Conservation (phyloP, 306 rosid genomes). For the Carpinus viminea region DNA sequence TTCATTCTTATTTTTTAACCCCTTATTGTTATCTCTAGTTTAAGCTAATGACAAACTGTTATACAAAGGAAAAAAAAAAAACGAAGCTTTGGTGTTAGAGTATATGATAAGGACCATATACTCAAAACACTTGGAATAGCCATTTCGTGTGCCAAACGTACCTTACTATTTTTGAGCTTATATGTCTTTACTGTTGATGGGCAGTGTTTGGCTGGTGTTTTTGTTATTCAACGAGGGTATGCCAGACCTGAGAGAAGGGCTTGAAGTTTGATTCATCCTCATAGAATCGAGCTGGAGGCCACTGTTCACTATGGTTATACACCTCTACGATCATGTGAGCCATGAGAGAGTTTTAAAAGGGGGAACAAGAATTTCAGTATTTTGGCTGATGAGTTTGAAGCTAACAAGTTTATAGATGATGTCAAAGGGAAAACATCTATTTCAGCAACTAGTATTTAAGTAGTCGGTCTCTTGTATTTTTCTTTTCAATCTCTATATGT, state of each 20-base stretch:
- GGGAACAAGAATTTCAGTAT: neutral
- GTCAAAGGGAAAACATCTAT: neutral
- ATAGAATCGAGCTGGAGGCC: neutral
- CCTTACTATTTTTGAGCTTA: too few relatives aligned
- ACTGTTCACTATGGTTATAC: too few relatives aligned
- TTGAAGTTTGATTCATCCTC: neutral
- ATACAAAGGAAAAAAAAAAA: neutral
- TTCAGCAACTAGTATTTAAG: neutral
- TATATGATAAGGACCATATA: too few relatives aligned
- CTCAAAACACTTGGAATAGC: too few relatives aligned
- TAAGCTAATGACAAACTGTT: neutral
- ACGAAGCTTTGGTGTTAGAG: too few relatives aligned
- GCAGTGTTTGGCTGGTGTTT: conserved; percentile 3
- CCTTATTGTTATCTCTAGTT: neutral
- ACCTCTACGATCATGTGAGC: too few relatives aligned
- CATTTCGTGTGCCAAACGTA: too few relatives aligned
- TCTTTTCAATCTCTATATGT: too few relatives aligned
- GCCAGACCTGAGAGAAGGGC: neutral
- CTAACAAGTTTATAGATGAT: neutral
- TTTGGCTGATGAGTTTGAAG: neutral
- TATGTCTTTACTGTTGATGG: neutral
- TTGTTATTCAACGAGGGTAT: neutral
- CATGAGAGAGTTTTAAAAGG: too few relatives aligned
- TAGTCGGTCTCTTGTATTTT: neutral
- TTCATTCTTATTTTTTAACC: neutral